These are phyloP conservation scores for Magnusiomyces clavatus DNA, from an alignment of 1,139 yeast genomes.

Conservation along the genomic window DNA sequence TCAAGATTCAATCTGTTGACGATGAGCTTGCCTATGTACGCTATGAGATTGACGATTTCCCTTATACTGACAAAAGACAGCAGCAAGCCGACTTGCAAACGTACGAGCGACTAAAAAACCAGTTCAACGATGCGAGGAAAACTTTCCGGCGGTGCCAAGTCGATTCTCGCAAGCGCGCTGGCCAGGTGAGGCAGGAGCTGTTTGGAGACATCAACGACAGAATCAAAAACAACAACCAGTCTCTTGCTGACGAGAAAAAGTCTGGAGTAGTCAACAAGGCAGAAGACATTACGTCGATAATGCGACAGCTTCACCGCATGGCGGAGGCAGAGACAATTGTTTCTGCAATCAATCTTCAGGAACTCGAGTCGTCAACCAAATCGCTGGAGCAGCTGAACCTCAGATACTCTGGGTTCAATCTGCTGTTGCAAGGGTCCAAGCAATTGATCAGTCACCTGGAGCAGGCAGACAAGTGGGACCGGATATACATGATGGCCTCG, in stretches of 20 bases:
- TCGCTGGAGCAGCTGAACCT: conserved; percentile 44
- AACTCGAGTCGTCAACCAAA: conserved; percentile 51
- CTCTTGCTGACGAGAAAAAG: not conserved
- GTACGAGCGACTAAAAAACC: not conserved
- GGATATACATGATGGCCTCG: conserved; percentile 51
- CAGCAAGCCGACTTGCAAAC: not conserved
- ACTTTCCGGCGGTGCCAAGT: not conserved
- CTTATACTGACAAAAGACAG: not conserved
- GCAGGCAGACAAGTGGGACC: conserved; percentile 58
- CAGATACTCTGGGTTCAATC: conserved; percentile 47
- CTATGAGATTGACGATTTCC: not conserved
- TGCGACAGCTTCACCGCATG: conserved; percentile 47
- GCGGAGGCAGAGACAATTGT: conserved; percentile 42
- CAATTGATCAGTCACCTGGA: conserved; percentile 56
- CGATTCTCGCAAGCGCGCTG: too few species aligned
- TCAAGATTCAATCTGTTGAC: not conserved
- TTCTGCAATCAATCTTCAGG: conserved; percentile 54
- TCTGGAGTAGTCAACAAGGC: conserved; percentile 30
- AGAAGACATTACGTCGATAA: conserved; percentile 46
- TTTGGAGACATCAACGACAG: not conserved
- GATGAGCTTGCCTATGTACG: not conserved
- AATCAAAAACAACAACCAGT: not conserved
- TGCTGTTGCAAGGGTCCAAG: conserved; percentile 46
- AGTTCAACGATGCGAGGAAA: not conserved
- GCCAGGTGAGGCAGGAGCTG: not conserved